Conservation (phyloP, 139 green algal genomes). For the Chara braunii region DNA sequence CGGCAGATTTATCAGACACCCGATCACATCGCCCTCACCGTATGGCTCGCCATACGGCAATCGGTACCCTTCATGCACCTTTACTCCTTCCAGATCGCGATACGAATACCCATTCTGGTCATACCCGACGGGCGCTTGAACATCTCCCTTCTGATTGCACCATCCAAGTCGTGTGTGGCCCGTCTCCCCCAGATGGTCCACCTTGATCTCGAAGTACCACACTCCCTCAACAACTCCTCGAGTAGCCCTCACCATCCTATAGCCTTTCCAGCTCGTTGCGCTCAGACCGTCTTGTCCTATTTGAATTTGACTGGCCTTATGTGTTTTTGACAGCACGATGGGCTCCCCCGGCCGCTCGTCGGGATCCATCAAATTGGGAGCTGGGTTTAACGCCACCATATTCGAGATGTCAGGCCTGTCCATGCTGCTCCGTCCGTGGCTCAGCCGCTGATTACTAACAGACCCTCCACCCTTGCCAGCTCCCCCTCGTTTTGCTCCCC, state of each 20-base stretch:
- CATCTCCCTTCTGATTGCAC: slow-evolving; percentile 29
- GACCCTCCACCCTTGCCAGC: too few relatives aligned
- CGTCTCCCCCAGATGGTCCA: slow-evolving; percentile 38
- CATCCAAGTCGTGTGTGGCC: slow-evolving; percentile 47
- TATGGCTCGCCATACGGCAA: slow-evolving; percentile 28
- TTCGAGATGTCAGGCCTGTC: too few relatives aligned
- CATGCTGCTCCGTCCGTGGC: too few relatives aligned
- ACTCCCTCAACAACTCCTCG: slow-evolving; percentile 33
- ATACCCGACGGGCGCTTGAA: slow-evolving; percentile 48
- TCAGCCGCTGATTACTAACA: too few relatives aligned
- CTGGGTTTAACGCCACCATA: too few relatives aligned
- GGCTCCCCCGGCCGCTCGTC: too few relatives aligned
- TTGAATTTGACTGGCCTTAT: too few relatives aligned
- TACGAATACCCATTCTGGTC: slow-evolving; percentile 44
- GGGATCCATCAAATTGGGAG: too few relatives aligned
- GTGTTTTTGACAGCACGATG: too few relatives aligned
- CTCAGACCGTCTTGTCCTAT: slow-evolving; percentile 26
- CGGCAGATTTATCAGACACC: slow-evolving; percentile 64
- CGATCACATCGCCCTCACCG: slow-evolving; percentile 46
- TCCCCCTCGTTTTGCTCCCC: too few relatives aligned
- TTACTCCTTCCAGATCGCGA: slow-evolving; percentile 42
- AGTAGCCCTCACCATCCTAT: slow-evolving; percentile 39
- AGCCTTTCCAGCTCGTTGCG: slow-evolving; percentile 39
- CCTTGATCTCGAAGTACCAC: slow-evolving; percentile 48
- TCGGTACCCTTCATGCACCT: slow-evolving; percentile 38